A percentile compares a stretch with the other conserved stretches of the same genome.
Evolutionary conservation across 2,329 filamentous ascomycete species (phyloP).

Genomic region (Hypoxylon sp.): DNA sequence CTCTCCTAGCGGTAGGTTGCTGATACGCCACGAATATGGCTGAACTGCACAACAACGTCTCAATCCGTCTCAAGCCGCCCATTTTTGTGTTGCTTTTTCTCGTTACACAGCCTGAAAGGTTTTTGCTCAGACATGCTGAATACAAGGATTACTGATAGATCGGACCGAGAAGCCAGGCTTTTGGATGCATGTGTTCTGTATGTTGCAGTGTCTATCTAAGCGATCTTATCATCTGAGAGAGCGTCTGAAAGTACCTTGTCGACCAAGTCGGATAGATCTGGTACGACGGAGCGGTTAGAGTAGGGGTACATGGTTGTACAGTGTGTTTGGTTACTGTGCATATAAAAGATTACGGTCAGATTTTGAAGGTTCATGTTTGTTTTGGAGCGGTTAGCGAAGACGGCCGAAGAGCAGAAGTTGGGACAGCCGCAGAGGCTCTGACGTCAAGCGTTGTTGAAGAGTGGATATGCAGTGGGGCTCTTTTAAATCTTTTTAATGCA

Average conservation of each 20-base stretch:
- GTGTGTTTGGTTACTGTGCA: constrained; percentile 21
- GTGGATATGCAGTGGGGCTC: constrained; percentile 35
- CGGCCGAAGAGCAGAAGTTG: constrained; percentile 33
- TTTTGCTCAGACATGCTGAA: constrained; percentile 18
- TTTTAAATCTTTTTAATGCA: constrained; percentile 30
- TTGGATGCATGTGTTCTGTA: constrained; percentile 25
- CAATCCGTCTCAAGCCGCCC: constrained; percentile 23
- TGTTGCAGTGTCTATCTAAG: constrained; percentile 29
- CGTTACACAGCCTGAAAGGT: constrained; percentile 34
- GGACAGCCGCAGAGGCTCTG: constrained; percentile 41
- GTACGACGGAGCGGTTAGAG: constrained; percentile 36
- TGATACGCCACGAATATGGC: constrained; percentile 20
- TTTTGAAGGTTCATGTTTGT: background rate
- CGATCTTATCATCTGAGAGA: constrained; percentile 29
- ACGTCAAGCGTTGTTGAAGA: constrained; percentile 40
- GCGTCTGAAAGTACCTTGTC: constrained; percentile 21
- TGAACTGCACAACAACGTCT: constrained; percentile 21
- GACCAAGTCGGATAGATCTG: constrained; percentile 27
- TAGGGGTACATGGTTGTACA: constrained; percentile 30
- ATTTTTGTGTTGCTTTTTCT: constrained; percentile 29
- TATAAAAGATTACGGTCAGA: constrained; percentile 4
- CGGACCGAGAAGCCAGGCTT: constrained; percentile 45
- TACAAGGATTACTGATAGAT: constrained; percentile 45
- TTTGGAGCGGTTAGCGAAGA: constrained; percentile 27
- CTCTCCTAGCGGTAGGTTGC: constrained; percentile 17